Evolutionary conservation across 257 asterid species (phyloP), one percentile per base, ranked within the genome.

Genomic region (Striga asiatica): DNA sequence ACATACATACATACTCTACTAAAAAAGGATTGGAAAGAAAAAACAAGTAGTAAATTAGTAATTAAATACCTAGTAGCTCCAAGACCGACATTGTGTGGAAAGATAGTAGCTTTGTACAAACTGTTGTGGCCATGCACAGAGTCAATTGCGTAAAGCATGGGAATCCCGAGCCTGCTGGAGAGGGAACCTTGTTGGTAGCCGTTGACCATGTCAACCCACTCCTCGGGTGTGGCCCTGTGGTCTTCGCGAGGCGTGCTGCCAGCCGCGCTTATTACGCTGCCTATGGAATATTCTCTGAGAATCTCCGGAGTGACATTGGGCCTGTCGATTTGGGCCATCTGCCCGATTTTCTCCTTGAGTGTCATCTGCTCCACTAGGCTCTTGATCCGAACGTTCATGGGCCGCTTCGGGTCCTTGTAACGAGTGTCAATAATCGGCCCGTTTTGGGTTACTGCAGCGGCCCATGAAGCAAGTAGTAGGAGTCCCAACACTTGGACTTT

Each of bases 1-100:
- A n/a, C n/a, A n/a, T n/a, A 11, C 0, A 9, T 38, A 7, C n/a
- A 12, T 5, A n/a, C 45, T 9, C 0, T 37, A 38, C 3, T 38
- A 6, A 0, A 4, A 35, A 35, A 35, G 8, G 12, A 35, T 8
- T 35, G 9, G 2, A 41, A 43, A 43, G 22, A 28, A 3, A 7
- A 3, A 28, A 3, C 3, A 7, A 3, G 7, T 3, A 3, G 7
- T 7, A 28, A 3, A 28, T 28, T 3, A 7, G 7, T 28, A 28
- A 28, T 18, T 1, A 17, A 43, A n/a, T 39, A 61, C 66, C 68
- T 63, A 6, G 68, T 53, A 2, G 61, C 54, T 0, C 68, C 68
- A 6, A 63, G 68, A 27, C 68, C 68, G 1, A 63, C 61, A 16
- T 64, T 64, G 46, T 62, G 68, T 6, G 68, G 68, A 41, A 62